Conservation (phyloP, 73 alveolate genomes). For the Uronychia setigera region DNA sequence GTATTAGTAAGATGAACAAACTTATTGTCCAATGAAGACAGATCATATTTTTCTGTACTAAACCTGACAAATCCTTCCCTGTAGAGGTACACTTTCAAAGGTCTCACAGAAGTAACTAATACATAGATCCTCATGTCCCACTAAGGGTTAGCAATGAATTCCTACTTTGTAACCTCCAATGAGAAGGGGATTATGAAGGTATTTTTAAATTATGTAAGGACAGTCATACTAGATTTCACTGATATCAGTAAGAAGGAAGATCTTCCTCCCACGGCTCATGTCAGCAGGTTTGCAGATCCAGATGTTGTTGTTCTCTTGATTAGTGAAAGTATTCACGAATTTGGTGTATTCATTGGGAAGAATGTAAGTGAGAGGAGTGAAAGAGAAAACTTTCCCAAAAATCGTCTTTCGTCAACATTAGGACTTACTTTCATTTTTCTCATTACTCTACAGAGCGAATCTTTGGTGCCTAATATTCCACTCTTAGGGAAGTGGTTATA, state of each 20-base stretch:
- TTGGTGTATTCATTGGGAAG: constrained; percentile 66
- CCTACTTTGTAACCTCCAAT: constrained; percentile 43
- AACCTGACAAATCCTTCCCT: constrained; percentile 62
- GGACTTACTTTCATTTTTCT: constrained; percentile 51
- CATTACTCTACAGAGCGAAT: constrained; percentile 47
- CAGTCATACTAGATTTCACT: constrained; percentile 53
- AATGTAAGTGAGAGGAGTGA: constrained; percentile 61
- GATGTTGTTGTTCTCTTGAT: constrained; percentile 27
- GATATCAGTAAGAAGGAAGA: constrained; percentile 46
- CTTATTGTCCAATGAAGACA: constrained; percentile 24
- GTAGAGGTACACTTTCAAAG: constrained; percentile 52
- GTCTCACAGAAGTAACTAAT: constrained; percentile 41
- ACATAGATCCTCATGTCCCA: constrained; percentile 75
- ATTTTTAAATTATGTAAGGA: constrained; percentile 49
- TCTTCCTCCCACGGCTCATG: constrained; percentile 63
- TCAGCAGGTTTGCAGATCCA: constrained; percentile 77
- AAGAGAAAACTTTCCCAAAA: constrained; percentile 51
- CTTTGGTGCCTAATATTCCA: constrained; percentile 49
- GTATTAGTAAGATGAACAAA: constrained; percentile 59
- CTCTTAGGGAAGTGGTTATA: constrained; percentile 61
- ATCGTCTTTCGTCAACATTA: neutral
- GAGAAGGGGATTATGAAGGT: constrained; percentile 50
- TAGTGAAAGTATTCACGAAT: constrained; percentile 53
- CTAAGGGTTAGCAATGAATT: neutral
- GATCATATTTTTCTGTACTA: constrained; percentile 55